phyloP scores from a whole-genome alignment of 768 basidiomycete species.

The Clathrus columnatus region DNA sequence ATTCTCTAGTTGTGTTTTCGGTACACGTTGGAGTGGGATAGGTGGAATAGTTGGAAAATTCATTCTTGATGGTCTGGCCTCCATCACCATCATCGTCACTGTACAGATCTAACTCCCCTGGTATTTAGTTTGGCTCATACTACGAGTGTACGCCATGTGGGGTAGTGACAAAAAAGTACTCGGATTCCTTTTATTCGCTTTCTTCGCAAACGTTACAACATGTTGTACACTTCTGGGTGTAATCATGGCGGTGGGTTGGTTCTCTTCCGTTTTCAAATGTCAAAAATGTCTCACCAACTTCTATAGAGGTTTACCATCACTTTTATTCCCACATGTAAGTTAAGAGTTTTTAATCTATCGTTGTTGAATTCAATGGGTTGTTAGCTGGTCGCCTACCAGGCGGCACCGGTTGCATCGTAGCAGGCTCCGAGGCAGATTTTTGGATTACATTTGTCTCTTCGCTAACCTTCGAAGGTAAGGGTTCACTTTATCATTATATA shows the following conservation, averaged over 20 bases:
- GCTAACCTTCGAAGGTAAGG: background rate
- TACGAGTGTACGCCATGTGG: slow-evolving; percentile 3
- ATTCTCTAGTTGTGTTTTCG: background rate
- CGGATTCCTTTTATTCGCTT: background rate
- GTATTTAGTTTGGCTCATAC: background rate
- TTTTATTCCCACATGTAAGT: background rate
- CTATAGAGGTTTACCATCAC: background rate
- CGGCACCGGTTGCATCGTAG: background rate
- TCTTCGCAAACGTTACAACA: background rate
- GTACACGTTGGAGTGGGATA: background rate
- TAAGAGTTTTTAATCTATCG: background rate
- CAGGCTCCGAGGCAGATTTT: background rate
- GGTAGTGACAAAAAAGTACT: slow-evolving; percentile 1
- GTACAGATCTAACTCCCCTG: background rate
- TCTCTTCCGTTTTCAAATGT: background rate
- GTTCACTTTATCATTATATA: background rate
- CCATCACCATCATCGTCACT: background rate
- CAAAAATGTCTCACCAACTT: background rate
- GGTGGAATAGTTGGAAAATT: background rate
- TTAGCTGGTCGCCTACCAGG: background rate
- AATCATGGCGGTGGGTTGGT: background rate
- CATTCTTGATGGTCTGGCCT: background rate
- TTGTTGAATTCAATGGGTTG: background rate
- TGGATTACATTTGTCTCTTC: slow-evolving; percentile 1
- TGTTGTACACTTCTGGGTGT: background rate